Evolutionary conservation across 768 basidiomycete genomes (phyloP).

Genomic region (Cyathus striatus): DNA sequence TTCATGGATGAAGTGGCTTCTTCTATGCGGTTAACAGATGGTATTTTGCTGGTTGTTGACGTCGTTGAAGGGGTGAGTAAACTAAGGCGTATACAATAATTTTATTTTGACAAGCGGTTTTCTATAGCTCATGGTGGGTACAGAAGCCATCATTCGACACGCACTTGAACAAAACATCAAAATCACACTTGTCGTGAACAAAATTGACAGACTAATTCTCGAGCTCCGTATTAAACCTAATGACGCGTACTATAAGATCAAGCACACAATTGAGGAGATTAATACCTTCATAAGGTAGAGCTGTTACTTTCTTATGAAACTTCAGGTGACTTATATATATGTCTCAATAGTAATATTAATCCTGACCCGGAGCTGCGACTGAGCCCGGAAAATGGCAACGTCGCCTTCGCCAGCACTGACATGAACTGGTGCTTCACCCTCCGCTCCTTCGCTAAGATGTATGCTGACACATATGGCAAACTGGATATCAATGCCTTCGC

Average conservation of each 20-base stretch:
- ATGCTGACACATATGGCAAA: constrained; percentile 84
- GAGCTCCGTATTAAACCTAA: constrained; percentile 93
- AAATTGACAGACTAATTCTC: constrained; percentile 94
- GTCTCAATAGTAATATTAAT: constrained; percentile 61
- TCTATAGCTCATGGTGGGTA: constrained; percentile 82
- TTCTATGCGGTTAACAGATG: constrained; percentile 82
- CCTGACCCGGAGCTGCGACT: constrained; percentile 84
- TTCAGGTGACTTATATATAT: constrained; percentile 4
- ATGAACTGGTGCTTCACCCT: constrained; percentile 99
- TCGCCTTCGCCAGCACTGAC: constrained; percentile 94
- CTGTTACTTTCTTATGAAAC: constrained; percentile 9
- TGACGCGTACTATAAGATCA: constrained; percentile 98
- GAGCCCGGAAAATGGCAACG: constrained; percentile 94
- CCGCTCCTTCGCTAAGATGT: constrained; percentile 92
- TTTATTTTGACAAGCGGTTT: constrained; percentile 6
- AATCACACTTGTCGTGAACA: constrained; percentile 93
- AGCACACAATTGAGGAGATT: constrained; percentile 97
- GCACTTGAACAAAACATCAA: constrained; percentile 85
- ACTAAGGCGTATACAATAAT: constrained; percentile 5
- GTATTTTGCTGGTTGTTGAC: constrained; percentile 90
- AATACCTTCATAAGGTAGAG: constrained; percentile 96
- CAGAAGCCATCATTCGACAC: constrained; percentile 84
- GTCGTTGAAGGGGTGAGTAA: constrained; percentile 91
- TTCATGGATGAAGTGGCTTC: constrained; percentile 97
- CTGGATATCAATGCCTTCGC: constrained; percentile 86